Evolutionary conservation across 345 rosid species (phyloP).

Genomic region (Carallia brachiata): DNA sequence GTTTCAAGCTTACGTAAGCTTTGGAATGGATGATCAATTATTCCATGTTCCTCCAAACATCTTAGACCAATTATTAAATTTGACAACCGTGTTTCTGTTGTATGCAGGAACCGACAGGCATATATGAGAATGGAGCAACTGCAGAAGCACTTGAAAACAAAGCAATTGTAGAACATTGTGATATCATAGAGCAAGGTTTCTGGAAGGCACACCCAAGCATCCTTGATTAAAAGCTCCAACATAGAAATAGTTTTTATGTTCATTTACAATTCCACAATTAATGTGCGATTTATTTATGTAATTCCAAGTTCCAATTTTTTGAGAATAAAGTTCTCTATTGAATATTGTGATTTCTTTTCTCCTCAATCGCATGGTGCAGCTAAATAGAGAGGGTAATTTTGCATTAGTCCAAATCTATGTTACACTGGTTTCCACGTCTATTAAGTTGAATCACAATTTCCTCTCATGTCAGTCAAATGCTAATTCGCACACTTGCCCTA

Average conservation of each 20-base stretch:
- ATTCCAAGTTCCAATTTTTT: background rate
- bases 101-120: conserved; percentile 31
- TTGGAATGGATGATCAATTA: background rate
- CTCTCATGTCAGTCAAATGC: no score
- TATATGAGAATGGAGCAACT: conserved; percentile 25
- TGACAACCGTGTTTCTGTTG: conserved; percentile 3
- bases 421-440: no score
- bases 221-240: conserved; percentile 23
- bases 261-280: background rate
- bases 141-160: conserved; percentile 20
- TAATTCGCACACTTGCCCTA: no score
- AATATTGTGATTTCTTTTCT: no score
- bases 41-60: background rate
- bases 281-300: background rate
- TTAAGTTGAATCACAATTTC: no score
- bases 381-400: no score
- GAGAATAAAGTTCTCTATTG: no score
- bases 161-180: conserved; percentile 46
- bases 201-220: conserved; percentile 61
- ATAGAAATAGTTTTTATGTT: no score
- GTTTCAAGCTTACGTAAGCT: no score
- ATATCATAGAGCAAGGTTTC: conserved; percentile 60
- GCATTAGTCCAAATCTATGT: no score
- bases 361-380: no score
- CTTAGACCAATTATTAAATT: background rate